Conservation (phyloP, 768 basidiomycete genomes). For the Austroboletus festivus region DNA sequence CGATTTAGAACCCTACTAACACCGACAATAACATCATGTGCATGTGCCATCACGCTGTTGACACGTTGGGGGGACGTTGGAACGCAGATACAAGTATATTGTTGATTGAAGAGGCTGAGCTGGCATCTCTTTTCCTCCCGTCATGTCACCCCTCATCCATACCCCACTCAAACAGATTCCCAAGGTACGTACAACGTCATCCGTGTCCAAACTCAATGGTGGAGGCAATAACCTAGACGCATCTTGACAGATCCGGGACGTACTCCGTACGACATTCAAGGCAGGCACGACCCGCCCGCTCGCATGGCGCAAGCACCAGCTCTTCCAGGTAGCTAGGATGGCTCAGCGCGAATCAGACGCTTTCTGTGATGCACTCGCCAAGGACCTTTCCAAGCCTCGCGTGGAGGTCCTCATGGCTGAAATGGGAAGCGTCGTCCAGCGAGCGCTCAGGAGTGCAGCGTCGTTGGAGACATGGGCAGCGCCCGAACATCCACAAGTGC, state of each 20-base stretch:
- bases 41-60: no score
- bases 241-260: slow-evolving; percentile 39
- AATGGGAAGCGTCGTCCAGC: slow-evolving; percentile 40
- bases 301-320: slow-evolving; percentile 60
- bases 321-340: slow-evolving; percentile 59
- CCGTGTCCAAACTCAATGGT: no score
- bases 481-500: slow-evolving; percentile 38
- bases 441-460: slow-evolving; percentile 41
- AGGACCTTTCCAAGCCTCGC: slow-evolving; percentile 51
- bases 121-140: background rate
- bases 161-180: slow-evolving; percentile 25
- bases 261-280: slow-evolving; percentile 47
- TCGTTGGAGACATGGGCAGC: slow-evolving; percentile 58
- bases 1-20: no score
- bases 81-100: no score
- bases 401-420: slow-evolving; percentile 40
- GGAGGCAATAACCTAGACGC: no score
- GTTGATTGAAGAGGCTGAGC: background rate
- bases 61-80: no score
- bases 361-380: slow-evolving; percentile 41
- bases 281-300: slow-evolving; percentile 49
- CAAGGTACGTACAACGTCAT: slow-evolving; percentile 16
- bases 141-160: slow-evolving; percentile 15
- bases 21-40: no score
- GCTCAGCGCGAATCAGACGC: slow-evolving; percentile 58